These are phyloP conservation scores for Neopestalotiopsis sp. DNA, from an alignment of 2,329 filamentous ascomycete genomes.

Conservation along the genomic window DNA sequence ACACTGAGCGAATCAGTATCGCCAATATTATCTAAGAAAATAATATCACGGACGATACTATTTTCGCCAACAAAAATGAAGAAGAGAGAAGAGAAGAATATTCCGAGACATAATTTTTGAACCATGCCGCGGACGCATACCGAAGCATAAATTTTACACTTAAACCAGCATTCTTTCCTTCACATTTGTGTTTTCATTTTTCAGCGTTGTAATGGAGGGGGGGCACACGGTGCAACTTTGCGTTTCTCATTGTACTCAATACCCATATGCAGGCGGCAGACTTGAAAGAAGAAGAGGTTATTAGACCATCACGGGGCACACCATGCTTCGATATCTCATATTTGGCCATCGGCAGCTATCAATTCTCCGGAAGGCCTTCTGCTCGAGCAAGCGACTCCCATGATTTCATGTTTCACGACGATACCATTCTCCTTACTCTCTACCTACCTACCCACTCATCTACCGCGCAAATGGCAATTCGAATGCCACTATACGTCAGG, in stretches of 20 bases:
- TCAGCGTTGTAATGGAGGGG: conserved; percentile 3
- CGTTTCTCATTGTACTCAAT: not conserved
- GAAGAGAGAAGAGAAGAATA: not conserved
- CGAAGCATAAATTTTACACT: conserved; percentile 1
- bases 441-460: not conserved
- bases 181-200: not conserved
- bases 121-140: not conserved
- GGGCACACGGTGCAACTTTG: conserved; percentile 6
- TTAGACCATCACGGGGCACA: conserved; percentile 4
- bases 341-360: not conserved
- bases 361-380: not conserved
- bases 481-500: not conserved
- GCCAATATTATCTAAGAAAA: conserved; percentile 46
- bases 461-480: not conserved
- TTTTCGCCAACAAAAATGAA: not conserved
- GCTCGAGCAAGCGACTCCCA: not conserved
- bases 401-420: conserved; percentile 11
- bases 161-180: conserved; percentile 1
- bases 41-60: not conserved
- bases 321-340: not conserved
- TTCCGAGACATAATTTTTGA: not conserved
- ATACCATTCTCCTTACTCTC: conserved; percentile 12
- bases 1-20: conserved; percentile 50
- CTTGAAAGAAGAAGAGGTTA: conserved; percentile 12
- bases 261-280: not conserved